A percentile compares a stretch with the other conserved stretches of the same genome.
These are phyloP conservation scores for Daldinia caldariorum DNA, from an alignment of 495 filamentous ascomycete species.

Conservation along the genomic window DNA sequence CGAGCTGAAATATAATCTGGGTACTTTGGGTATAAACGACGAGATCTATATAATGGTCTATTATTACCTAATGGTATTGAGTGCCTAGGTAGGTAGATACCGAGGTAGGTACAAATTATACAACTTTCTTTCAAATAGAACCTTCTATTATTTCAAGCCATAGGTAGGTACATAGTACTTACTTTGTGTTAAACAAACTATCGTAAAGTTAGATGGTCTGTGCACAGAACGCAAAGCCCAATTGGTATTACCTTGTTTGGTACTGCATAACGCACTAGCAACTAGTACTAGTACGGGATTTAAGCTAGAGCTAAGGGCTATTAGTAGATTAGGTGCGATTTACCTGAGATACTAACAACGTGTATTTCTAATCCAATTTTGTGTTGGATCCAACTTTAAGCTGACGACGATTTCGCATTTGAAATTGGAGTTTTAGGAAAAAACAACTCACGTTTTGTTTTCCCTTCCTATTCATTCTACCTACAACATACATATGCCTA, in stretches of 20 bases:
- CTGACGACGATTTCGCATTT: constrained; percentile 20
- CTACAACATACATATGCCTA: background rate
- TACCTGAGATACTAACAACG: too few relatives aligned
- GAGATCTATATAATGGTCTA: background rate
- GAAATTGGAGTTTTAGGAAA: background rate
- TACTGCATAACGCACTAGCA: background rate
- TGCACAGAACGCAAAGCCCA: background rate
- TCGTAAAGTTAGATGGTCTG: background rate
- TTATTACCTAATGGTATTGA: background rate
- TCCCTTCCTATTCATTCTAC: background rate
- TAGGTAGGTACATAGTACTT: too few relatives aligned
- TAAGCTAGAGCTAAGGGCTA: background rate
- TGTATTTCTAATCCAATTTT: constrained; percentile 10
- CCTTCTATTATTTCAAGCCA: too few relatives aligned
- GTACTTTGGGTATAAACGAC: background rate
- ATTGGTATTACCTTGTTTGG: background rate
- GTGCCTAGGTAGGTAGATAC: background rate
- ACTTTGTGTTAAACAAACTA: background rate
- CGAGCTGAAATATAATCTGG: constrained; percentile 3
- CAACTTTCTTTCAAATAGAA: too few relatives aligned
- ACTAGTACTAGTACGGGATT: background rate
- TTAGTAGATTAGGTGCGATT: too few relatives aligned
- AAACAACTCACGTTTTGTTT: too few relatives aligned
- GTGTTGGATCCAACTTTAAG: constrained; percentile 25
- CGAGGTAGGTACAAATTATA: too few relatives aligned